Conservation (phyloP, 2,329 filamentous ascomycete species). For the Fusarium xylarioides region DNA sequence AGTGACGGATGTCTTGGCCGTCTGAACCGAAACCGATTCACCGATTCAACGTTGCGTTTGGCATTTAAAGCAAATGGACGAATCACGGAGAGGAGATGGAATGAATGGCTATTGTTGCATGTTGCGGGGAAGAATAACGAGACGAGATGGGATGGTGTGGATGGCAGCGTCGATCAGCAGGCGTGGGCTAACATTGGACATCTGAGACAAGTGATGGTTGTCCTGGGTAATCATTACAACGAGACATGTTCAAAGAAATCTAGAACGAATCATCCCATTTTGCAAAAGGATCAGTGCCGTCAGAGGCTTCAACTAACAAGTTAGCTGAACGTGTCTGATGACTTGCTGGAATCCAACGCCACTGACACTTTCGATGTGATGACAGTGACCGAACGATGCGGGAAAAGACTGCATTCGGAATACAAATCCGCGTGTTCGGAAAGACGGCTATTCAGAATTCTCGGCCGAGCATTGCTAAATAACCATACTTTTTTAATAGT, state of each 20-base stretch:
- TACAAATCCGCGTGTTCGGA: slow-evolving; percentile 12
- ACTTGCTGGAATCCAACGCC: slow-evolving; percentile 25
- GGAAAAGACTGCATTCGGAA: slow-evolving; percentile 7
- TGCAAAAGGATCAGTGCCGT: neutral
- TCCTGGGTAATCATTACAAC: neutral
- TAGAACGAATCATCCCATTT: neutral
- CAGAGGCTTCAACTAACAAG: neutral
- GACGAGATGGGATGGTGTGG: slow-evolving; percentile 5
- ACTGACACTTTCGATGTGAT: neutral
- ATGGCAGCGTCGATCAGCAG: slow-evolving; percentile 17
- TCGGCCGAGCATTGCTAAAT: slow-evolving; percentile 19
- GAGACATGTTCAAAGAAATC: neutral
- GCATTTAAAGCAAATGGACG: neutral
- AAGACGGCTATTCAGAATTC: slow-evolving; percentile 17
- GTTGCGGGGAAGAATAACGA: slow-evolving; percentile 10
- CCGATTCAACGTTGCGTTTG: slow-evolving; percentile 23
- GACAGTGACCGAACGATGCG: neutral
- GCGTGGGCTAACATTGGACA: neutral
- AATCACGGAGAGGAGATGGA: neutral
- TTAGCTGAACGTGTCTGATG: slow-evolving; percentile 4
- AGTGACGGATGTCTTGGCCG: slow-evolving; percentile 2
- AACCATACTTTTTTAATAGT: neutral
- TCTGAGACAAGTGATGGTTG: slow-evolving; percentile 14
- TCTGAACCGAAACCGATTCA: neutral
- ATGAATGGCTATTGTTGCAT: neutral